Conservation (phyloP, 345 rosid genomes). For the Salix brachista region DNA sequence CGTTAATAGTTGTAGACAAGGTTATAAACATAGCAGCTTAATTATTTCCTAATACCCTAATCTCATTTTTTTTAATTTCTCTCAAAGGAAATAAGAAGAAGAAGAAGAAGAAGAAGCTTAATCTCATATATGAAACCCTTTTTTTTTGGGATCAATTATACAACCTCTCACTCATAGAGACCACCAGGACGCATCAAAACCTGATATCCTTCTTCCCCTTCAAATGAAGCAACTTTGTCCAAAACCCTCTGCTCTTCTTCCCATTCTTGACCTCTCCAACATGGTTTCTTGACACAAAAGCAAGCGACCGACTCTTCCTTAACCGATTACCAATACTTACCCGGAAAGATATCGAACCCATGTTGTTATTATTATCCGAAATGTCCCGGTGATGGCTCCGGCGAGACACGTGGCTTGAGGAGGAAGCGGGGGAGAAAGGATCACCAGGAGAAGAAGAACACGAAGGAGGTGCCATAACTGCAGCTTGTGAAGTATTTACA, state of each 20-base stretch:
- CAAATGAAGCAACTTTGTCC: conserved; percentile 58
- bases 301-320: conserved; percentile 80
- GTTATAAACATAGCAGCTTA: neutral
- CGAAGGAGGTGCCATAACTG: neutral
- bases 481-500: neutral
- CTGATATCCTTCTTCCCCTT: conserved; percentile 41
- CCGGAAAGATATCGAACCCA: conserved; percentile 40
- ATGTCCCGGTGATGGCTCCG: conserved; percentile 35
- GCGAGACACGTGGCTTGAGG: conserved; percentile 12
- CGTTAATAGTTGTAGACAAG: neutral
- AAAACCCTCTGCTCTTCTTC: conserved; percentile 56
- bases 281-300: conserved; percentile 33
- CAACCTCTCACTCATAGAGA: conserved; percentile 4
- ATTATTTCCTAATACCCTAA: neutral
- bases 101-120: neutral
- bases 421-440: conserved; percentile 1
- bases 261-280: conserved; percentile 24
- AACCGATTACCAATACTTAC: conserved; percentile 37
- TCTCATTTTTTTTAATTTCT: neutral
- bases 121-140: neutral
- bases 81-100: neutral
- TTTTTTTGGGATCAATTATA: neutral
- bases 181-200: conserved; percentile 22
- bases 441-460: conserved; percentile 2
- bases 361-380: conserved; percentile 20